Percentiles rank a stretch among this genome's conserved stretches.
These are phyloP conservation scores for Arabidopsis lyrata DNA, from an alignment of 441 rosid genomes.

Conservation along the genomic window DNA sequence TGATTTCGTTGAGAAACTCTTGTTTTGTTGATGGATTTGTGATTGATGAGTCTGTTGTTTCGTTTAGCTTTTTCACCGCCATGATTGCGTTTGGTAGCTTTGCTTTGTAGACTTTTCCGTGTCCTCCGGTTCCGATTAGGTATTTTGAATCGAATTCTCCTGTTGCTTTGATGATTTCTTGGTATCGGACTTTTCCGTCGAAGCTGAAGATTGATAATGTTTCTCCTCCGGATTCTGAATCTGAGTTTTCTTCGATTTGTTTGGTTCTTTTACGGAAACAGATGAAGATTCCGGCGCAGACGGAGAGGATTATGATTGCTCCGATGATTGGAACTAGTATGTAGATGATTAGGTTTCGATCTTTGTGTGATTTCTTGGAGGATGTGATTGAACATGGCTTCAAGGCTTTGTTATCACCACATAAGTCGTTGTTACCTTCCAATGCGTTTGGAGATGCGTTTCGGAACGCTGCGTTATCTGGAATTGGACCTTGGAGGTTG, in stretches of 20 bases:
- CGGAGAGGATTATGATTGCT: slow-evolving; percentile 34
- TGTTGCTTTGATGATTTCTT: slow-evolving; percentile 50
- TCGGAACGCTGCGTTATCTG: slow-evolving; percentile 43
- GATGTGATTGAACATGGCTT: slow-evolving; percentile 28
- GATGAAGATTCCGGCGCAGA: slow-evolving; percentile 35
- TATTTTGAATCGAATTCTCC: slow-evolving; percentile 40
- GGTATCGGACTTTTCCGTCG: slow-evolving; percentile 43
- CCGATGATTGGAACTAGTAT: slow-evolving; percentile 41
- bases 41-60: slow-evolving; percentile 29
- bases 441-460: slow-evolving; percentile 36
- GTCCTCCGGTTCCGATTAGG: slow-evolving; percentile 48
- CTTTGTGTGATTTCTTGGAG: slow-evolving; percentile 25
- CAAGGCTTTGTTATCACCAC: slow-evolving; percentile 36
- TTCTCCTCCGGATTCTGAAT: slow-evolving; percentile 39
- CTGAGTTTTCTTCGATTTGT: slow-evolving; percentile 25
- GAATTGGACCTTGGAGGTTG: slow-evolving; percentile 46
- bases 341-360: slow-evolving; percentile 35
- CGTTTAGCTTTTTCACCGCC: slow-evolving; percentile 49
- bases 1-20: slow-evolving; percentile 47
- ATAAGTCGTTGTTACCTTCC: slow-evolving; percentile 42
- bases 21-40: slow-evolving; percentile 35
- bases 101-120: slow-evolving; percentile 47
- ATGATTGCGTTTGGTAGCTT: slow-evolving; percentile 38
- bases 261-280: slow-evolving; percentile 29
- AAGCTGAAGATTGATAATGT: slow-evolving; percentile 45